These are phyloP conservation scores for Xylaria cubensis DNA, from an alignment of 495 filamentous ascomycete species.

Conservation along the genomic window DNA sequence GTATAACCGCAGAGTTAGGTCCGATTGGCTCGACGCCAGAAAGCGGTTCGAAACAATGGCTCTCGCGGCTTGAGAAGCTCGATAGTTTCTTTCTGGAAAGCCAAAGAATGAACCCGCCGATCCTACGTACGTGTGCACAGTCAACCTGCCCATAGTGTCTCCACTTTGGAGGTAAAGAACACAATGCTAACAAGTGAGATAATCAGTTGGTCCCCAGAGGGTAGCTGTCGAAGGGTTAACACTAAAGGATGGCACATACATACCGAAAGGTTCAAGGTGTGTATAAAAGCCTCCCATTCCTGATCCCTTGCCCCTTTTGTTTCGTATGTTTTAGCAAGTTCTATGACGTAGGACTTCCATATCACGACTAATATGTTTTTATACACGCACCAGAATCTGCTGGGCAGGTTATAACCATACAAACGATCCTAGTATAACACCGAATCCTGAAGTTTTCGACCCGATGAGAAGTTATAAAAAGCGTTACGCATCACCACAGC, in stretches of 20 bases:
- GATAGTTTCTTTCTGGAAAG: slow-evolving; percentile 23
- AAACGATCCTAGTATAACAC: neutral
- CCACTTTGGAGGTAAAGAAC: neutral
- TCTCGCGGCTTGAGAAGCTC: neutral
- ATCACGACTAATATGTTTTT: too few relatives aligned
- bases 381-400: neutral
- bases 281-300: too few relatives aligned
- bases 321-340: too few relatives aligned
- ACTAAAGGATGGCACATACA: neutral
- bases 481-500: neutral
- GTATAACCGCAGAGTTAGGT: neutral
- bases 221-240: neutral
- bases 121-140: neutral
- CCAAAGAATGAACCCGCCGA: slow-evolving; percentile 4
- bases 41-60: neutral
- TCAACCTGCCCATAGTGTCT: neutral
- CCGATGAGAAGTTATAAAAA: slow-evolving; percentile 15
- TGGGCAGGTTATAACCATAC: slow-evolving; percentile 21
- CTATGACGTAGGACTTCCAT: too few relatives aligned
- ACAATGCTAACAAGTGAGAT: neutral
- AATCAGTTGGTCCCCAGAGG: neutral
- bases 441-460: slow-evolving; percentile 17
- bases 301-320: too few relatives aligned
- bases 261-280: neutral
- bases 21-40: too few relatives aligned